phyloP scores from a whole-genome alignment of 495 filamentous ascomycete species.

The Hypoxylon crocopeplum region DNA sequence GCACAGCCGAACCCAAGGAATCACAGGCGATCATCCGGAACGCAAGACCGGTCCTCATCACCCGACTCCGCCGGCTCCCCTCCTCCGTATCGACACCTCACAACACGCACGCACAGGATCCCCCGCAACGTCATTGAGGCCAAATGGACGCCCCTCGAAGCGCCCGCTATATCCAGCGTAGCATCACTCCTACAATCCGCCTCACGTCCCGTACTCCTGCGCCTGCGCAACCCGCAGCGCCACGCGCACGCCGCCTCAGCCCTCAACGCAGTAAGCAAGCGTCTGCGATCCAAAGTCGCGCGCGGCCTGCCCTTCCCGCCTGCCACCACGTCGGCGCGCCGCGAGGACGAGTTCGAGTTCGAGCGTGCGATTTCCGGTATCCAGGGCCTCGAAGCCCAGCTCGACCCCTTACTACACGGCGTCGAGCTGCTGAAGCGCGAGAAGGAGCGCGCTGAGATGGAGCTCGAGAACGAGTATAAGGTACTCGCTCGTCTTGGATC shows the following conservation, averaged over 20 bases:
- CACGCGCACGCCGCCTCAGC: conserved; percentile 47
- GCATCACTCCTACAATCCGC: conserved; percentile 47
- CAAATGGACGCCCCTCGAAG: conserved; percentile 54
- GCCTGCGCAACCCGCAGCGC: conserved; percentile 44
- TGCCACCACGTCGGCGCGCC: conserved; percentile 34
- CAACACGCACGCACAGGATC: conserved; percentile 48
- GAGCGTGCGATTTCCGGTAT: conserved; percentile 49
- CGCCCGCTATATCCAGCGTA: conserved; percentile 45
- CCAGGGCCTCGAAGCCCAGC: conserved; percentile 44
- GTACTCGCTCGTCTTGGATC: conserved; percentile 43
- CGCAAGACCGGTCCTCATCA: conserved; percentile 32
- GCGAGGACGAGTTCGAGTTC: conserved; percentile 54
- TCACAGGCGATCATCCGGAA: conserved; percentile 16
- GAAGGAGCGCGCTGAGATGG: conserved; percentile 47
- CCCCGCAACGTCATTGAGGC: conserved; percentile 50
- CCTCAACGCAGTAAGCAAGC: conserved; percentile 42
- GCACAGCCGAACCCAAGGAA: conserved; percentile 2
- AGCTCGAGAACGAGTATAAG: conserved; percentile 50
- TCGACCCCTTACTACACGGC: conserved; percentile 53
- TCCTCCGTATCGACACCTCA: conserved; percentile 46
- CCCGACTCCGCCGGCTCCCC: conserved; percentile 30
- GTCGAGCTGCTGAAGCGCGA: conserved; percentile 50
- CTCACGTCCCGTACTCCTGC: conserved; percentile 48
- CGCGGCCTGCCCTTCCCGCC: conserved; percentile 55
- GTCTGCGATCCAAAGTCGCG: conserved; percentile 45